Base-by-base conservation (phyloP, 179 eudicot genomes). In the Beta lomatogona region DNA sequence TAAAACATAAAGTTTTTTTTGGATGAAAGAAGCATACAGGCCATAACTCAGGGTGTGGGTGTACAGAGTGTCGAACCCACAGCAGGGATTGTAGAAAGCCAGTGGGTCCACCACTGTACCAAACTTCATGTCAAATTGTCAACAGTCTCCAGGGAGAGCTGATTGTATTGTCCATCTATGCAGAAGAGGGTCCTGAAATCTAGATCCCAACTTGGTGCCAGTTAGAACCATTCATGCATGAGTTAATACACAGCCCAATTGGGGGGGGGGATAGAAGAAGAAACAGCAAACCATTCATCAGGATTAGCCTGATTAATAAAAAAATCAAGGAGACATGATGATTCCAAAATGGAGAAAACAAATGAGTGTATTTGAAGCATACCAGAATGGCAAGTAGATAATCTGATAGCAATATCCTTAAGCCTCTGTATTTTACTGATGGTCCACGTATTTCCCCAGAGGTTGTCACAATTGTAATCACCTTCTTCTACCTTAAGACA, bases 381-480 rank as follows among this genome's bases (percentile, higher is more conserved):
- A 90, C 93, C 95, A 82, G 92, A 87, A 68, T 71, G 82, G 68
- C 79, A 84, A 77, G 94, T 83, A 76, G 89, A 89, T 74, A 85
- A 83, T 70, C 71, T 64, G 68, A 82, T 50, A 67, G 95, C 91
- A 83, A 41, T 82, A 74, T 93, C 87, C 84, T 86, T 87, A 36
- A 91, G 86, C 80, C 80, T 88, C 86, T 88, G 87, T 74, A 94
- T 83, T 73, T 85, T 80, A 76, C 86, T 78, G 64, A 84, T 80
- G 71, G 71, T 79, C 69, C 73, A 79, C 53, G 9, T 60, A n/a
- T 78, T 76, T 61, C 82, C 83, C 68, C 55, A 59, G 25, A 72
- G 55, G 67, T 76, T 73, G 66, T 87, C 77, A 18, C 64, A 3
- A 48, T 63, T 64, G 22, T 53, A 18, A 70, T 83, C 82, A 73